Base-by-base conservation (phyloP, 108 stramenopile species). In the Cyclotella sp. region DNA sequence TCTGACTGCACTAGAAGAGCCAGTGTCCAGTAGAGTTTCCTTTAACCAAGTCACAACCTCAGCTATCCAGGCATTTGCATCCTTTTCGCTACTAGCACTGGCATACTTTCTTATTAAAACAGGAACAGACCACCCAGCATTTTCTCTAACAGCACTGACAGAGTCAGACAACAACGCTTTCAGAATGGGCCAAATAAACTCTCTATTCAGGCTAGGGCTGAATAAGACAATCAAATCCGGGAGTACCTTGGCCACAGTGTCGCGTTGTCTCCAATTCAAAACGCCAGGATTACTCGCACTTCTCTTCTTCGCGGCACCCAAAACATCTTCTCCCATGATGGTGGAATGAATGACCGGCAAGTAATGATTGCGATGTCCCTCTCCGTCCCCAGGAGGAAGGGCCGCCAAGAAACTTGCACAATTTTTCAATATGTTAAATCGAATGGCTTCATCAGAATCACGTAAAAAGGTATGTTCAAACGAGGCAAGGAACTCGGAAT, bases 381-480 rank as follows among this genome's bases (percentile, higher is more conserved):
- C 42, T 46, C 79, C 79, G 24, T 82, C 68, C 0, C 76, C 75
- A 9, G 86, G 79, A 0, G 83, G 55, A 58, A 98, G 79, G 8
- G 91, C 78, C 3, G 79, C 80, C 42, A 96, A 76, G 46, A 98
- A 85, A 10, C 85, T 79, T 2, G 94, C 90, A 30, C 97, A 84
- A 68, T 95, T 89, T 18, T 88, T 86, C 28, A 99, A 74, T 28
- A 96, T 87, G 44, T 97, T 97, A 19, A 95, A 82, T 34, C 95
- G 88, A 28, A 99, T 98, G 19, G 98, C 95, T 79, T 98, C 98
- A 68, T 94, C 93, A 1, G 93, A 84, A 84, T 98, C 98, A n/a
- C 85, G 84, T 28, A 98, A 71, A 60, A 98, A 98, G 18, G 83
- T 73, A 22, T 96, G 90, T n/a, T 81, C 85, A 69, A 98, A 95